Base-by-base conservation (phyloP, 176 grass and related monocot genomes). In the Eremochloa ophiuroides region DNA sequence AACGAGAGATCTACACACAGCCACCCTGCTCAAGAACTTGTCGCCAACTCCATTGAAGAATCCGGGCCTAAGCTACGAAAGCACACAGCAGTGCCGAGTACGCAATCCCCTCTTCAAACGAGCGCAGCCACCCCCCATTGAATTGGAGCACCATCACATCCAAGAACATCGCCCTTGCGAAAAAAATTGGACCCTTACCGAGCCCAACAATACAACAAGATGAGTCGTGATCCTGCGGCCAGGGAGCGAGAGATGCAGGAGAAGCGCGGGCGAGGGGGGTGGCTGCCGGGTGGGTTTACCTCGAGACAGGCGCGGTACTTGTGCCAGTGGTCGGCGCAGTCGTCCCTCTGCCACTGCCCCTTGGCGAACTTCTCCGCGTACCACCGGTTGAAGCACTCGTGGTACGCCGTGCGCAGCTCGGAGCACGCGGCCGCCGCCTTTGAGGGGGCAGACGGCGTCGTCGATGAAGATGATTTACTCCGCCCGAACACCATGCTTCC, bases 341-440 rank as follows among this genome's bases (percentile, higher is more conserved):
- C 96, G 62, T 95, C 96, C 68, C 82, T 91, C 39, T 98, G 83
- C 86, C 93, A 95, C 75, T 95, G 88, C 6, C 93, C 95, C 82
- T 98, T 95, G 31, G 96, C 89, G 79, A 98, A 98, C 88, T 98
- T 93, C 10, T 98, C 96, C 17, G 88, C 79, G 83, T 98, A 98
- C 96, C 96, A 98, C 66, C 88, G 82, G 67, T 98, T 95, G 93
- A 98, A 94, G 90, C 90, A 98, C 71, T 98, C 88, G 76, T 98
- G 95, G 82, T 98, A 98, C 60, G 88, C 90, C 23, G 84, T 80
- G 38, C 88, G 88, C 11, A 98, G 79, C 28, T 89, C 75, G 70
- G 86, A 85, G 80, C 95, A 98, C 6, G 92, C 85, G 5, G 90
- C 74, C 14, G 92, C 95, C 2, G 88, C 65, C 4, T 69, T 43